Conservation (phyloP, 805 yeast species). For the Candida orba region DNA sequence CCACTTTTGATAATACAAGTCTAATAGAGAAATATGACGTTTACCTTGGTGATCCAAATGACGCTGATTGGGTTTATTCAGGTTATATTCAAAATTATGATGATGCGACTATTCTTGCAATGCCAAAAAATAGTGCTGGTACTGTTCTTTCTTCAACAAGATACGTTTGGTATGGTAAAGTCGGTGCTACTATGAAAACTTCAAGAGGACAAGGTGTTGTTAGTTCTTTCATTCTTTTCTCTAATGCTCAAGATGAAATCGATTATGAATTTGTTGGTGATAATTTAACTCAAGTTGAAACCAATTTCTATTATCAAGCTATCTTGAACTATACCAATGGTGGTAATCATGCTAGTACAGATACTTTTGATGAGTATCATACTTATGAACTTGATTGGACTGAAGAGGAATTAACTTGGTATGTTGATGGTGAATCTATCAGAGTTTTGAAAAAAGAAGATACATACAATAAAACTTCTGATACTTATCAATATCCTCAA, state of each 20-base stretch:
- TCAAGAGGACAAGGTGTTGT: conserved; percentile 80
- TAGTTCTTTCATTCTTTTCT: conserved; percentile 72
- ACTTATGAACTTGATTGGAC: conserved; percentile 76
- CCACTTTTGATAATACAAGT: conserved; percentile 33
- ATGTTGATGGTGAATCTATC: conserved; percentile 56
- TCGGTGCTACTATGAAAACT: conserved; percentile 60
- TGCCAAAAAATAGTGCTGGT: conserved; percentile 73
- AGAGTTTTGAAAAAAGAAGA: conserved; percentile 58
- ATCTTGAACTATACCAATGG: conserved; percentile 59
- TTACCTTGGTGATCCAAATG: conserved; percentile 61
- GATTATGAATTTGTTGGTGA: conserved; percentile 85
- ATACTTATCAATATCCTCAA: conserved; percentile 55
- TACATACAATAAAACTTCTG: conserved; percentile 57
- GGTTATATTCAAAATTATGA: conserved; percentile 52
- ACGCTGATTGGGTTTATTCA: conserved; percentile 57
- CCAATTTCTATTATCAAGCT: conserved; percentile 79
- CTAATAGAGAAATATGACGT: conserved; percentile 18
- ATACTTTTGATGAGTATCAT: conserved; percentile 66
- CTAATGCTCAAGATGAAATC: conserved; percentile 85
- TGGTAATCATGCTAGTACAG: conserved; percentile 31
- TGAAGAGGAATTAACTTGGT: conserved; percentile 66
- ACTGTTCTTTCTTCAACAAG: conserved; percentile 74
- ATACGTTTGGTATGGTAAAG: conserved; percentile 84
- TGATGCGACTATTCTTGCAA: conserved; percentile 56
- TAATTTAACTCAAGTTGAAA: conserved; percentile 57